Percentiles rank a stretch among this genome's conserved stretches.
Evolutionary conservation across 1,284 basidiomycete genomes (phyloP).

Genomic region (Garcileccinum viscosum): DNA sequence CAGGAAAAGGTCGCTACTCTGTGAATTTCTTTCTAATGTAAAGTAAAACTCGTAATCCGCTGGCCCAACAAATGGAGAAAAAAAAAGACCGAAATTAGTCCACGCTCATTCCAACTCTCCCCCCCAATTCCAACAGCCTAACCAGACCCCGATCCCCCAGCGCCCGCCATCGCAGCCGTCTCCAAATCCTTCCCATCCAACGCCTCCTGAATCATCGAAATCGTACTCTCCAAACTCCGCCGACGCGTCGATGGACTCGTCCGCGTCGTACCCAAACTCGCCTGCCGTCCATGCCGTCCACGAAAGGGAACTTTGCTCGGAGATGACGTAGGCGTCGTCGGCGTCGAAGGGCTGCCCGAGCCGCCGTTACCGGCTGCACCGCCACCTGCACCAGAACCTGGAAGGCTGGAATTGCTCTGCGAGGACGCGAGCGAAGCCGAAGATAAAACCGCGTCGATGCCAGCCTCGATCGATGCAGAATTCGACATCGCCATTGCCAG

Average conservation of each 20-base stretch:
- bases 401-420: constrained; percentile 27
- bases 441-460: constrained; percentile 56
- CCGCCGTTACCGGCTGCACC: not conserved
- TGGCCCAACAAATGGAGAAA: not conserved
- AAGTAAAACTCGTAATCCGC: not conserved
- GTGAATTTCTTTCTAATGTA: not conserved
- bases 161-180: not conserved
- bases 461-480: constrained; percentile 35
- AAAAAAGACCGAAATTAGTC: not conserved
- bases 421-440: constrained; percentile 43
- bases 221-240: constrained; percentile 94
- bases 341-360: constrained; percentile 24
- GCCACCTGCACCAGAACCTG: not conserved
- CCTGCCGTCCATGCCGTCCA: constrained; percentile 84
- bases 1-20: not conserved
- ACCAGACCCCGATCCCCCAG: not conserved
- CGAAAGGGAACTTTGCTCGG: constrained; percentile 57
- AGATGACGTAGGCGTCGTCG: constrained; percentile 45
- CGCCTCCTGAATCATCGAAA: constrained; percentile 91
- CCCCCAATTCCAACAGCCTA: not conserved
- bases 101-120: not conserved
- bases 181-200: constrained; percentile 69
- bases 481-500: constrained; percentile 54
- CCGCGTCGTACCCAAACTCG: constrained; percentile 95
- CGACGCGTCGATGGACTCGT: constrained; percentile 93